Base-by-base conservation (phyloP, 2,329 filamentous ascomycete genomes). In the Emergomyces pasteurianus region DNA sequence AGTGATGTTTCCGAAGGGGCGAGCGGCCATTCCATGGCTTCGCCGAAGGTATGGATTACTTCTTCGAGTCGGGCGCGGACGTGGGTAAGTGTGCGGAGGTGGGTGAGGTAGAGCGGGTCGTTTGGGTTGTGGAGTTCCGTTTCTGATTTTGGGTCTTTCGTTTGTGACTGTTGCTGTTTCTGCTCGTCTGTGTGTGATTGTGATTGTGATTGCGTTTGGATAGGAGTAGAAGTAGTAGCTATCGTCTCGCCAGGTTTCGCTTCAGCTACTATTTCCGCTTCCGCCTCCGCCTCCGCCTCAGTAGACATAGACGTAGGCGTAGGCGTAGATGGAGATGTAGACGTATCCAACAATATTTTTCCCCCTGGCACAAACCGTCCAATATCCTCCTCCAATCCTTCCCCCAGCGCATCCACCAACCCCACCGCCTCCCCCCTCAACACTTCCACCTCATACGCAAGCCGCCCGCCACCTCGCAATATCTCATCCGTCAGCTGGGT, bases 401-500 rank as follows among this genome's bases (percentile, higher is more conserved):
- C 88, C 38, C 54, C n/a, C 67, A 97, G 77, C 1, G 87, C 82
- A 70, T 96, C 92, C 0, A 86, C 85, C 42, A 96, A 78, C n/a
- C 88, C 82, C 54, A 91, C 76, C 2, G 90, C 88, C 74, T 96
- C 92, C 64, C 92, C 92, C n/a, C 91, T 84, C 56, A 97, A 75
- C 21, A 97, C 83, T 74, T 97, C 92, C 23, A 97, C 92, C 74
- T 97, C 90, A 70, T 99, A 99, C 23, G 92, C 90, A 61, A 99
- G 78, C 3, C 92, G 83, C 65, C 89, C 90, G 31, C 92, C 90
- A 69, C 90, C 92, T 61, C 94, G 84, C 63, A 99, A 76, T 64
- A 99, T 97, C 67, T 97, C 94, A 73, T 99, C 92, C 12, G 94
- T 96, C 62, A 97, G 79, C 69, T 92, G 87, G 38, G 91, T 96